Conservation (phyloP, 192 early-diverging fungal species). For the Coemansia biformis region DNA sequence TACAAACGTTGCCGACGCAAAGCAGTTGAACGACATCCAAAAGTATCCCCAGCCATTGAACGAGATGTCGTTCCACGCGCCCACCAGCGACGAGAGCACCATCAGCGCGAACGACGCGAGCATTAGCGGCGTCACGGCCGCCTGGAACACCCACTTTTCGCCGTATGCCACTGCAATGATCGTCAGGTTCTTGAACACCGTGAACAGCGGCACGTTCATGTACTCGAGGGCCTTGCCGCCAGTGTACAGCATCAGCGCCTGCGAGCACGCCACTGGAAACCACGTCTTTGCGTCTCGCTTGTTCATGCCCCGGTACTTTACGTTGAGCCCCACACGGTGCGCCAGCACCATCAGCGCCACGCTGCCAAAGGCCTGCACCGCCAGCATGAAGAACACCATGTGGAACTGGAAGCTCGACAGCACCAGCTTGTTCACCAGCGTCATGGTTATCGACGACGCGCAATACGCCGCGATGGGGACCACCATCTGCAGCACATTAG, state of each 20-base stretch:
- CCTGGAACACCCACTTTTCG: slow-evolving; percentile 80
- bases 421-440: slow-evolving; percentile 83
- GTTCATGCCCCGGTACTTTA: slow-evolving; percentile 63
- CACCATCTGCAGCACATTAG: slow-evolving; percentile 38
- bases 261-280: slow-evolving; percentile 78
- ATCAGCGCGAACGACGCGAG: slow-evolving; percentile 77
- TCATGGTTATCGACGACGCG: slow-evolving; percentile 82
- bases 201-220: slow-evolving; percentile 90
- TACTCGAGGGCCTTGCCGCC: slow-evolving; percentile 91
- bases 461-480: slow-evolving; percentile 85
- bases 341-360: slow-evolving; percentile 55
- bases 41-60: slow-evolving; percentile 61
- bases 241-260: slow-evolving; percentile 95
- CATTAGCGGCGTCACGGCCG: slow-evolving; percentile 75
- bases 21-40: slow-evolving; percentile 93
- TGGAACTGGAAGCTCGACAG: slow-evolving; percentile 75
- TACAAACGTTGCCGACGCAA: slow-evolving; percentile 80
- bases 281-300: slow-evolving; percentile 62
- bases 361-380: slow-evolving; percentile 65
- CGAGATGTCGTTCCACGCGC: slow-evolving; percentile 72
- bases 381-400: slow-evolving; percentile 79
- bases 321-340: slow-evolving; percentile 53
- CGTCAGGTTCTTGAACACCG: slow-evolving; percentile 98
- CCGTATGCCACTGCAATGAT: slow-evolving; percentile 95
- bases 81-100: slow-evolving; percentile 82